phyloP scores from a whole-genome alignment of 306 rosid species.

The Ceratonia siliqua region DNA sequence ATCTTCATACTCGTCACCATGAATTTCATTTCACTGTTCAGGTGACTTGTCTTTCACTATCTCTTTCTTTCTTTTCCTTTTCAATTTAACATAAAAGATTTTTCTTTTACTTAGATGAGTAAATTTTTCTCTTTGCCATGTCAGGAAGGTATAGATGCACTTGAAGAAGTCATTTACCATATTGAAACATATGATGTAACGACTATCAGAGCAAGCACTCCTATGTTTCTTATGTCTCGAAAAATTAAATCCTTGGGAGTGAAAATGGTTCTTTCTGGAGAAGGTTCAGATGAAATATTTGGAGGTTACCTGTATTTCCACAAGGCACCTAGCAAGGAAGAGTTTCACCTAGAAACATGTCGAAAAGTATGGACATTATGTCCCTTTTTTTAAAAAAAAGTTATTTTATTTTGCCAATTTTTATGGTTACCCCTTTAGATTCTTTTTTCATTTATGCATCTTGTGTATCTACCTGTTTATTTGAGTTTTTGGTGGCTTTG shows the following conservation, averaged over 20 bases:
- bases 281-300: constrained; percentile 97
- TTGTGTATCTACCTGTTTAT: constrained; percentile 24
- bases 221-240: constrained; percentile 99
- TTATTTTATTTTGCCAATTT: constrained; percentile 1
- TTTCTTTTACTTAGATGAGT: background rate
- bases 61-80: background rate
- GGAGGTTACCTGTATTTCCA: constrained; percentile 98
- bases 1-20: constrained; percentile 87
- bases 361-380: constrained; percentile 56
- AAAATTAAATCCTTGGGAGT: constrained; percentile 97
- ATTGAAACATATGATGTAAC: constrained; percentile 96
- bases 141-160: constrained; percentile 98
- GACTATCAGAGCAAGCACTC: constrained; percentile 94
- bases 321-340: constrained; percentile 94
- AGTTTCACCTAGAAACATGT: constrained; percentile 91
- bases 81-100: background rate
- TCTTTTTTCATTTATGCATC: background rate
- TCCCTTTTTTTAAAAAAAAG: constrained; percentile 3
- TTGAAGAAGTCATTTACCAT: constrained; percentile 96
- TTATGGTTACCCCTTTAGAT: background rate
- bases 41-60: constrained; percentile 47
- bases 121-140: constrained; percentile 33
- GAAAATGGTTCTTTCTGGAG: constrained; percentile 99
- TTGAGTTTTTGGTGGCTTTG: constrained; percentile 20
- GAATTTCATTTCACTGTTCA: constrained; percentile 95